Base-by-base conservation (phyloP, 1,284 basidiomycete genomes). In the Marasmius sp. region DNA sequence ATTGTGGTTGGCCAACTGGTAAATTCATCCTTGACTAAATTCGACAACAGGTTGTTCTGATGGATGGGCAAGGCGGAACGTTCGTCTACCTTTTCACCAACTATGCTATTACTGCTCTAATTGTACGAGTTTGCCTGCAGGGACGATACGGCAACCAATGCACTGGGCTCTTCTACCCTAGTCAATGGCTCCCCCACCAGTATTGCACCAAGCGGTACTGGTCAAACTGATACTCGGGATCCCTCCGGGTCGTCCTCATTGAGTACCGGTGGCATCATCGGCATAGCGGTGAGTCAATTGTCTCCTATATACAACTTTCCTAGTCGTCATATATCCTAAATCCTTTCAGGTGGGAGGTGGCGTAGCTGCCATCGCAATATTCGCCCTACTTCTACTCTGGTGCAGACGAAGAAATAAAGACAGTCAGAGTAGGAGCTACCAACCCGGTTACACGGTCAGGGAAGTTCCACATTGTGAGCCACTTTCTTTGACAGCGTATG, bases 221-320 rank as follows among this genome's bases (percentile, higher is more conserved):
- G 48, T 10, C 18, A 49, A 11, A 49, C 11, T 27, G 10, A 20
- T 18, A 11, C 48, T 12, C 5, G 18, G 48, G 27, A 20, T 6
- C 3, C 48, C 27, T 12, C 12, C 3, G 12, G 12, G 27, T 16
- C 11, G 22, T 20, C 18, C 20, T 20, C 20, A 12, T 34, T 61
- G 22, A 33, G 27, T n/a, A 61, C 60, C 16, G 53, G 53, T 36
- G 54, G 54, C 20, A 57, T 61, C 9, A 45, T 38, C 20, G 60
- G 60, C 18, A 61, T 61, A 43, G 60, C 60, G 18, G 60, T 61
- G 27, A 61, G 54, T 57, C 6, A 10, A 37, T 34, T 48, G 6
- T 36, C 14, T 22, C 18, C n/a, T 9, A 14, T 50, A 11, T 34
- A 33, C 11, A 27, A 36, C 34, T 3, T 16, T 7, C 50, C 10